Conservation (phyloP, 2,329 filamentous ascomycete genomes). For the Aureobasidium sp. region DNA sequence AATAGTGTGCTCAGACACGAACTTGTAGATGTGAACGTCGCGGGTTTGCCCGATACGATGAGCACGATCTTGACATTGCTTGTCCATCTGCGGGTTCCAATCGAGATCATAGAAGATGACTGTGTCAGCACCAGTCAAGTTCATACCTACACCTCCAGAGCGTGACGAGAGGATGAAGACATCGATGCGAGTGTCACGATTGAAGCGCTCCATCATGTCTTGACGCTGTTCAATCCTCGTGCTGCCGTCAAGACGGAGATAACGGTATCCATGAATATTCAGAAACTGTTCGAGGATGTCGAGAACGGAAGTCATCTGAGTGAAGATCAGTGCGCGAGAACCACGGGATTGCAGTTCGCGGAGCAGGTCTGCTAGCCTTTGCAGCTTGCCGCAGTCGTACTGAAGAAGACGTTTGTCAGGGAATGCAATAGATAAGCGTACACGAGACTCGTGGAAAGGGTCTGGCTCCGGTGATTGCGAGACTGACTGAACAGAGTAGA, state of each 20-base stretch:
- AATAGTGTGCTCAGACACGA: slow-evolving; percentile 62
- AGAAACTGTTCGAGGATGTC: slow-evolving; percentile 97
- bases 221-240: slow-evolving; percentile 95
- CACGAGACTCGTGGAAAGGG: slow-evolving; percentile 88
- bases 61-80: slow-evolving; percentile 94
- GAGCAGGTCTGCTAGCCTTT: slow-evolving; percentile 77
- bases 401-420: slow-evolving; percentile 93
- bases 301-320: slow-evolving; percentile 97
- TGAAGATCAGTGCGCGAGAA: slow-evolving; percentile 94
- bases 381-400: slow-evolving; percentile 95
- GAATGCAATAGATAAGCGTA: slow-evolving; percentile 90
- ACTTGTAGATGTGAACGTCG: slow-evolving; percentile 91
- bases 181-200: slow-evolving; percentile 76
- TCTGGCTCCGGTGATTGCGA: slow-evolving; percentile 42
- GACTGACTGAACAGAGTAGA: slow-evolving; percentile 44
- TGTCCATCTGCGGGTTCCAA: slow-evolving; percentile 99
- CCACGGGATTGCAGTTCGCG: slow-evolving; percentile 81
- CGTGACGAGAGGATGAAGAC: slow-evolving; percentile 94
- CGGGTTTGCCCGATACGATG: slow-evolving; percentile 96
- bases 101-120: slow-evolving; percentile 99
- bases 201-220: slow-evolving; percentile 93
- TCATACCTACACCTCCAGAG: slow-evolving; percentile 91
- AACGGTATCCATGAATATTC: slow-evolving; percentile 96
- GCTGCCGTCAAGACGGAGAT: slow-evolving; percentile 89
- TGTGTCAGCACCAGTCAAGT: slow-evolving; percentile 90